Conservation (phyloP, 257 asterid genomes). For the Apocynum venetum region DNA sequence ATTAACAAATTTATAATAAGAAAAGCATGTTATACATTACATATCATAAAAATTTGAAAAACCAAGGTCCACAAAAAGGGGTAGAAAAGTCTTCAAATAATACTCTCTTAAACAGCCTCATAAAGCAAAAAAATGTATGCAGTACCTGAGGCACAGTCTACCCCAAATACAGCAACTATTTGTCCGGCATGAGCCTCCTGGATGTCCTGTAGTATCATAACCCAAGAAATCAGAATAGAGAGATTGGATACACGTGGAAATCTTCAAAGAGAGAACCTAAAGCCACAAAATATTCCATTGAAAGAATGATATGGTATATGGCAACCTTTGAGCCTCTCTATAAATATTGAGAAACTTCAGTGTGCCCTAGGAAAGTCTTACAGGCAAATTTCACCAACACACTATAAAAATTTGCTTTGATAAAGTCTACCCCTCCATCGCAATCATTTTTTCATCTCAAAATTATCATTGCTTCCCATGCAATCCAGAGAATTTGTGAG, state of each 20-base stretch:
- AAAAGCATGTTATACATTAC: background rate
- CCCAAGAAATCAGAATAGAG: background rate
- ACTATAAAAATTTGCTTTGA: background rate
- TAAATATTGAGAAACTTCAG: background rate
- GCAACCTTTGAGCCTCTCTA: background rate
- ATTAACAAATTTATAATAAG: constrained; percentile 2
- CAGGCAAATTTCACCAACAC: background rate
- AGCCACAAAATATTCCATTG: background rate
- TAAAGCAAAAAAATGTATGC: background rate
- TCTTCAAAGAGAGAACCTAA: background rate
- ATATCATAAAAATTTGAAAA: background rate
- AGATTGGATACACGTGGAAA: background rate
- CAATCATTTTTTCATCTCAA: background rate
- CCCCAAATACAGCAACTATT: constrained; percentile 98
- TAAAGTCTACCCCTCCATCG: background rate
- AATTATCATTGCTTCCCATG: background rate
- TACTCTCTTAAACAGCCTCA: background rate
- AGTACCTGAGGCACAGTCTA: constrained; percentile 97
- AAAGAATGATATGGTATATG: background rate
- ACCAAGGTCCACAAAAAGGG: constrained; percentile 6
- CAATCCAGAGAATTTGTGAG: background rate
- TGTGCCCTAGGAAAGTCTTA: background rate
- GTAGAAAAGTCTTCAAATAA: background rate
- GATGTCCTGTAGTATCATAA: constrained; percentile 59
- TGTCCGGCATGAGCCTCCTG: constrained; percentile 99